phyloP scores from a whole-genome alignment of 2,329 filamentous ascomycete genomes.

The Trichoderma sp. region DNA sequence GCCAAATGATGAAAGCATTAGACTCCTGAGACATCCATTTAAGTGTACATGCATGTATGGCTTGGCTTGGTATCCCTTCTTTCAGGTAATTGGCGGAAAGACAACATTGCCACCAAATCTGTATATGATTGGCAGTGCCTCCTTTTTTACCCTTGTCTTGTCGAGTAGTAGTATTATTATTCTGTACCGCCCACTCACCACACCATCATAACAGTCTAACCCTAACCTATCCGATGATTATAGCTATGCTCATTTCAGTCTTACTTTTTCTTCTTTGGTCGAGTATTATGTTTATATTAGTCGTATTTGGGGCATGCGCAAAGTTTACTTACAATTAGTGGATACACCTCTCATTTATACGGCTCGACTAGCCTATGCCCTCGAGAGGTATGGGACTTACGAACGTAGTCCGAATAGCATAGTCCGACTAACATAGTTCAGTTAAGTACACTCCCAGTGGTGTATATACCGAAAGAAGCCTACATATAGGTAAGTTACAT shows the following conservation, averaged over 20 bases:
- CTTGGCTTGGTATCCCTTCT: neutral
- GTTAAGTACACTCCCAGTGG: neutral
- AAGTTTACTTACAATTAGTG: neutral
- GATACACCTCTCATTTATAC: neutral
- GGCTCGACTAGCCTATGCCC: neutral
- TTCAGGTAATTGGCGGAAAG: neutral
- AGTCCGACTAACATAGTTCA: too few relatives aligned
- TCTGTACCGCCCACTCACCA: neutral
- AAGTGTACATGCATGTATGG: neutral
- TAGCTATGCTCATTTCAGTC: neutral
- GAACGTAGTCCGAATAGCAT: neutral
- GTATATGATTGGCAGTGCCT: neutral
- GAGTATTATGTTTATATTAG: conserved; percentile 6
- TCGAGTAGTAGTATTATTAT: neutral
- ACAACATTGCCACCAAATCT: neutral
- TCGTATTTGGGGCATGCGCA: neutral
- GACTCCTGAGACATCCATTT: neutral
- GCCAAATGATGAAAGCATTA: neutral
- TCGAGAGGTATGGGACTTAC: neutral
- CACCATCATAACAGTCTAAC: neutral
- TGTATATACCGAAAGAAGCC: neutral
- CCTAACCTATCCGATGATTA: too few relatives aligned
- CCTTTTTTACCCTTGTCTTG: neutral
- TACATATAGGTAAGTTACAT: neutral
- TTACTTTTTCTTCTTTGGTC: neutral